A percentile compares a stretch with the other conserved stretches of the same genome.
Conservation (phyloP, 1,139 yeast species). For the Yamadazyma atmosphaerica region DNA sequence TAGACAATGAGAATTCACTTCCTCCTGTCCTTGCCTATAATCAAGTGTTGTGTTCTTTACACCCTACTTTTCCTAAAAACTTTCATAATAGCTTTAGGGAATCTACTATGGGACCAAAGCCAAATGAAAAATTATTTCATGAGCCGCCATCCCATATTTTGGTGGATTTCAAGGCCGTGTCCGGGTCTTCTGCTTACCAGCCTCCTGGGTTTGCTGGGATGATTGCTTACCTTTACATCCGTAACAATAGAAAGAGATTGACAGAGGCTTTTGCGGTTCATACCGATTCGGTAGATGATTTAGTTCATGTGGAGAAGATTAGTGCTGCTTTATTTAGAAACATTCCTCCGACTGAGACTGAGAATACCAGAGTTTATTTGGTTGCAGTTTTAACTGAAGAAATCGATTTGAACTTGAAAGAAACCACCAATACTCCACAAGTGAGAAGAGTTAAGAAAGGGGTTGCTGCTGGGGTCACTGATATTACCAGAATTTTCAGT, state of each 20-base stretch:
- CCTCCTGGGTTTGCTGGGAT: conserved; percentile 72
- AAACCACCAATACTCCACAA: conserved; percentile 21
- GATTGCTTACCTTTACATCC: conserved; percentile 71
- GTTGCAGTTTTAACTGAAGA: conserved; percentile 71
- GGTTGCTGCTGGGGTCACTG: conserved; percentile 87
- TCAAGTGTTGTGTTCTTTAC: conserved; percentile 70
- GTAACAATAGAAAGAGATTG: conserved; percentile 63
- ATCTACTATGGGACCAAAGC: conserved; percentile 43
- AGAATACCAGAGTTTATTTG: conserved; percentile 60
- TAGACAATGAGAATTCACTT: conserved; percentile 38
- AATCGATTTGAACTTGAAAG: conserved; percentile 37
- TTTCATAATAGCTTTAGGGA: conserved; percentile 32
- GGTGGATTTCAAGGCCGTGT: conserved; percentile 76
- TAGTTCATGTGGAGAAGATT: conserved; percentile 61
- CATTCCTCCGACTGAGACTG: conserved; percentile 70
- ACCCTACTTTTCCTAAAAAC: conserved; percentile 69
- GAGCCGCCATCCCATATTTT: conserved; percentile 73
- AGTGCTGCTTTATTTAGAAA: conserved; percentile 81
- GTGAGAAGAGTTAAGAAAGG: conserved; percentile 67
- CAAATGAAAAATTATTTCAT: conserved; percentile 46
- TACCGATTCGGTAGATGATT: conserved; percentile 58
- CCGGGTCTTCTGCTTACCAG: conserved; percentile 58
- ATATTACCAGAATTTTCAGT: conserved; percentile 77
- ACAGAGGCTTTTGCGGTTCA: conserved; percentile 82
- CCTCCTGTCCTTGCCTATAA: conserved; percentile 68